Conservation (phyloP, 306 rosid species). For the Cyamopsis tetragonoloba region DNA sequence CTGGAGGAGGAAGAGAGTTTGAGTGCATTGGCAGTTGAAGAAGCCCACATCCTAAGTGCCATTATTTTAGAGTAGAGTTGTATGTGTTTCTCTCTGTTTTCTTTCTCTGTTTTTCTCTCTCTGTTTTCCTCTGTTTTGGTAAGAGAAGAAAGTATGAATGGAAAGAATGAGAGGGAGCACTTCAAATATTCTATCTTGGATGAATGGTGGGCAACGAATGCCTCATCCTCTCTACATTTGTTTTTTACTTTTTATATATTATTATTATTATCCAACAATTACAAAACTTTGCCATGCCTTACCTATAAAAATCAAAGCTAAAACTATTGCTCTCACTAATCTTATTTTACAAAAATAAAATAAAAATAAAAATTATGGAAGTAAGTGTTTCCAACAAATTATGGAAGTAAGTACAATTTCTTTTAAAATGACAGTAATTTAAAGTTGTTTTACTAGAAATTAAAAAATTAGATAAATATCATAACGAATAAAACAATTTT, state of each 20-base stretch:
- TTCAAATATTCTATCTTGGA: conserved; percentile 53
- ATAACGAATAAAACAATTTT: too few species aligned
- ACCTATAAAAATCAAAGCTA: not conserved
- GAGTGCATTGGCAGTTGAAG: conserved; percentile 90
- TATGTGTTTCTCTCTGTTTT: not conserved
- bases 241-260: not conserved
- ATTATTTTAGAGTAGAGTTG: conserved; percentile 23
- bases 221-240: conserved; percentile 52
- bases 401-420: too few species aligned
- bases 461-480: too few species aligned
- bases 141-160: not conserved
- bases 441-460: too few species aligned
- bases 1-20: conserved; percentile 60
- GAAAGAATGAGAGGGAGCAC: not conserved
- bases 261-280: conserved; percentile 4
- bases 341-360: too few species aligned
- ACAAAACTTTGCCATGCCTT: not conserved
- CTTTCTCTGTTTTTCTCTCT: not conserved
- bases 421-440: too few species aligned
- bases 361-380: too few species aligned
- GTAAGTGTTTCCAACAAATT: too few species aligned
- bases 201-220: conserved; percentile 58
- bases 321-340: too few species aligned
- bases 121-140: not conserved
- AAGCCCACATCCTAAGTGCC: conserved; percentile 98